Evolutionary conservation across 1,139 yeast genomes (phyloP).

Genomic region (Spathaspora jeffriesii): DNA sequence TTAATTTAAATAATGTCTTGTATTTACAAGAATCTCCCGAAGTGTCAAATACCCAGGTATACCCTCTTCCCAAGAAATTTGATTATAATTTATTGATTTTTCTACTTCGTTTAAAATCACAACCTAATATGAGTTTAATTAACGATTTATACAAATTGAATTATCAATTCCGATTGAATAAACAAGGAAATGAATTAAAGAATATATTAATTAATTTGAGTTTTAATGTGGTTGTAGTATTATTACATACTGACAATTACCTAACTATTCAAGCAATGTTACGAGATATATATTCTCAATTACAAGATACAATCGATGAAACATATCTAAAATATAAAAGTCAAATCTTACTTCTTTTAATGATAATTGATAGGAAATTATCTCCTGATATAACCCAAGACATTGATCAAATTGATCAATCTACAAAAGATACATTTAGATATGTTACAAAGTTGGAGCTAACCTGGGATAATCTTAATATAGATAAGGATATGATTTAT

Average conservation of each 20-base stretch:
- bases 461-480: too few species aligned
- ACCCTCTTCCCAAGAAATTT: slow-evolving; percentile 40
- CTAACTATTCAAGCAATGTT: slow-evolving; percentile 28
- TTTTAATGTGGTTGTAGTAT: slow-evolving; percentile 32
- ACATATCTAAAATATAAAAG: slow-evolving; percentile 12
- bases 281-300: slow-evolving; percentile 19
- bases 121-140: slow-evolving; percentile 34
- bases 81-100: slow-evolving; percentile 24
- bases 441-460: too few species aligned
- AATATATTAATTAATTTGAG: slow-evolving; percentile 29
- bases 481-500: too few species aligned
- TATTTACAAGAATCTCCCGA: slow-evolving; percentile 32
- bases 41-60: slow-evolving; percentile 15
- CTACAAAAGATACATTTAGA: slow-evolving; percentile 5
- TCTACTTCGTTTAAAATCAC: slow-evolving; percentile 36
- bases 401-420: slow-evolving; percentile 7
- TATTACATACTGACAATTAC: slow-evolving; percentile 32
- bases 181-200: slow-evolving; percentile 5
- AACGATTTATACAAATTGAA: slow-evolving; percentile 43
- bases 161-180: slow-evolving; percentile 34
- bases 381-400: too few species aligned
- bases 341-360: slow-evolving; percentile 20
- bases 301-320: slow-evolving; percentile 8
- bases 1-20: slow-evolving; percentile 36
- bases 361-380: slow-evolving; percentile 18